These are phyloP conservation scores for Wickerhamiella kurtzmanii DNA, from an alignment of 805 yeast species.

Conservation along the genomic window DNA sequence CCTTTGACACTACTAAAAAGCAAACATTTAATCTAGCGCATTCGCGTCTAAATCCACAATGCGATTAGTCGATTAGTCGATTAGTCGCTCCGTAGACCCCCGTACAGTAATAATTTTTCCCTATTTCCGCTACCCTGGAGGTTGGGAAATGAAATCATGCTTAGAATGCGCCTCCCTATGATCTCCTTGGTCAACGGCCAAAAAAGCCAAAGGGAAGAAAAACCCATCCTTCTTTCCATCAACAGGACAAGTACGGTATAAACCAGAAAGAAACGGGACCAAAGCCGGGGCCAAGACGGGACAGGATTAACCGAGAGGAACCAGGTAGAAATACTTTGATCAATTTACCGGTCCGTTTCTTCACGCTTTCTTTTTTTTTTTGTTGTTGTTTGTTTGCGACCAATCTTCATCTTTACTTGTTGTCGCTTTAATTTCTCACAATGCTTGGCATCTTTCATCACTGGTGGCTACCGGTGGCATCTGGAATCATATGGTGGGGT, in stretches of 20 bases:
- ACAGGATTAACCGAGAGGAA: too few relatives aligned
- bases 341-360: too few relatives aligned
- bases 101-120: background rate
- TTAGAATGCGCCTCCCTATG: background rate
- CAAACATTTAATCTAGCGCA: too few relatives aligned
- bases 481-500: slow-evolving; percentile 73
- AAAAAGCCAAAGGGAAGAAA: background rate
- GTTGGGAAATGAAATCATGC: background rate
- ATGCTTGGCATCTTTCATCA: slow-evolving; percentile 22
- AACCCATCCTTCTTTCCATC: background rate
- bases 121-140: background rate
- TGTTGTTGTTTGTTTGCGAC: too few relatives aligned
- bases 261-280: too few relatives aligned
- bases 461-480: slow-evolving; percentile 47
- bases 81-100: background rate
- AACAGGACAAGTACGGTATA: too few relatives aligned
- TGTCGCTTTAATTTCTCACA: background rate
- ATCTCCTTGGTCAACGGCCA: background rate
- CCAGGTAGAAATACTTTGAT: too few relatives aligned
- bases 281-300: too few relatives aligned
- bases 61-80: background rate
- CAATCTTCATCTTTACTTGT: background rate
- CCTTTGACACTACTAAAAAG: too few relatives aligned
- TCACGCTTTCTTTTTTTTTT: too few relatives aligned
- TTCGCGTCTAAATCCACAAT: too few relatives aligned